These are phyloP conservation scores for Oryza brachyantha DNA, from an alignment of 176 grass and related monocot species.

Conservation along the genomic window DNA sequence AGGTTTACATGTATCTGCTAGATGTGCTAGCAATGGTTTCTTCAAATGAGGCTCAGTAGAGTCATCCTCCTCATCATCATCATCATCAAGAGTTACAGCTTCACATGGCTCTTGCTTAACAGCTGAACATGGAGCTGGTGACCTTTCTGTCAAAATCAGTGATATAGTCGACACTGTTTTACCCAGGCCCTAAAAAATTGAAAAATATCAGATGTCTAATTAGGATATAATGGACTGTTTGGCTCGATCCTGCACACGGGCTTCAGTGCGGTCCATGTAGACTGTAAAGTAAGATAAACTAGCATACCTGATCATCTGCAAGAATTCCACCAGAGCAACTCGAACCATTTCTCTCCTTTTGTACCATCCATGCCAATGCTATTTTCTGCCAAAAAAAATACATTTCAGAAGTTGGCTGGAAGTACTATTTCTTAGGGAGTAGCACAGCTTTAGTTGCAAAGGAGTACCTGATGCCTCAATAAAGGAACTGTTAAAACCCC, in stretches of 20 bases:
- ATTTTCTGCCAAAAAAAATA: slow-evolving; percentile 66
- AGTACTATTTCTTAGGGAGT: slow-evolving; percentile 12
- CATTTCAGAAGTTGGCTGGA: neutral
- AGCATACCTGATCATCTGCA: slow-evolving; percentile 94
- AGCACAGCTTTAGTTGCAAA: neutral
- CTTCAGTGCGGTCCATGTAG: neutral
- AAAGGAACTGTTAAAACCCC: slow-evolving; percentile 82
- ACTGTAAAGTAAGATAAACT: neutral
- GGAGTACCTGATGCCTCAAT: slow-evolving; percentile 90
- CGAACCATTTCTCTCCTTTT: slow-evolving; percentile 69
- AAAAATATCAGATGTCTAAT: slow-evolving; percentile 28
- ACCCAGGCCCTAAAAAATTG: slow-evolving; percentile 61
- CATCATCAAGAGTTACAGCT: slow-evolving; percentile 84
- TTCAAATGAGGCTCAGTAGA: slow-evolving; percentile 35
- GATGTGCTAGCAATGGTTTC: slow-evolving; percentile 28
- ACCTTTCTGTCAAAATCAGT: slow-evolving; percentile 85
- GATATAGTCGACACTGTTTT: slow-evolving; percentile 98
- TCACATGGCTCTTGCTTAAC: slow-evolving; percentile 58
- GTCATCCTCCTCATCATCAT: slow-evolving; percentile 68
- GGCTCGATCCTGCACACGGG: neutral
- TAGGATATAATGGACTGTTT: slow-evolving; percentile 30
- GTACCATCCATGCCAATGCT: slow-evolving; percentile 97
- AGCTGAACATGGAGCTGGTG: slow-evolving; percentile 48
- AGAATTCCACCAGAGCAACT: slow-evolving; percentile 97
- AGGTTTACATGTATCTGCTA: slow-evolving; percentile 21